These are phyloP conservation scores for Oehlia diaphana DNA, from an alignment of 192 early-diverging fungal species.

Conservation along the genomic window DNA sequence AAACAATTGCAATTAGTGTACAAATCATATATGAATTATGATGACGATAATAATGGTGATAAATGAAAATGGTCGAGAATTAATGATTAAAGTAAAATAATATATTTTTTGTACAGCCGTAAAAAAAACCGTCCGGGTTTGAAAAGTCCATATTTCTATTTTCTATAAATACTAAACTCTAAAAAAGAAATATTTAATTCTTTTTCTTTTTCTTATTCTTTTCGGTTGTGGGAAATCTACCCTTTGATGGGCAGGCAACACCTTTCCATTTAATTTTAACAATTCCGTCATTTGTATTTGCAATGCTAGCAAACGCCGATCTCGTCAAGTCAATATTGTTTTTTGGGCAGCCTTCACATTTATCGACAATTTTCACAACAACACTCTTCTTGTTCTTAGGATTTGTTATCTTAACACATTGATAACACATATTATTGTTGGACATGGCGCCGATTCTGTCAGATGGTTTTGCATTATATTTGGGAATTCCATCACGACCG, in stretches of 20 bases:
- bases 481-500: slow-evolving; percentile 36
- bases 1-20: too few relatives aligned
- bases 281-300: slow-evolving; percentile 5
- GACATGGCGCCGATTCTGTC: slow-evolving; percentile 42
- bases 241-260: neutral
- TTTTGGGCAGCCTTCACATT: slow-evolving; percentile 27
- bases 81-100: too few relatives aligned
- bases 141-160: too few relatives aligned
- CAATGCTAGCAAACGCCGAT: neutral
- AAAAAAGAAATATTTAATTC: neutral
- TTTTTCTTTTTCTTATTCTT: neutral
- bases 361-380: slow-evolving; percentile 35
- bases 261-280: neutral
- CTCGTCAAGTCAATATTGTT: slow-evolving; percentile 33
- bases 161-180: too few relatives aligned
- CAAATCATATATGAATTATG: too few relatives aligned
- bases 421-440: neutral
- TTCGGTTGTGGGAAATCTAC: neutral
- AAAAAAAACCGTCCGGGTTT: too few relatives aligned
- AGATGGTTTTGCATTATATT: slow-evolving; percentile 34
- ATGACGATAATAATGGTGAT: too few relatives aligned
- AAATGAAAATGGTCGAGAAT: too few relatives aligned
- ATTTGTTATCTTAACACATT: slow-evolving; percentile 6
- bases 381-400: neutral
- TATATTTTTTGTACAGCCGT: too few relatives aligned